Evolutionary conservation across 2,329 filamentous ascomycete genomes (phyloP), one percentile per base, ranked within the genome.

Genomic region (Cadophora sp.): DNA sequence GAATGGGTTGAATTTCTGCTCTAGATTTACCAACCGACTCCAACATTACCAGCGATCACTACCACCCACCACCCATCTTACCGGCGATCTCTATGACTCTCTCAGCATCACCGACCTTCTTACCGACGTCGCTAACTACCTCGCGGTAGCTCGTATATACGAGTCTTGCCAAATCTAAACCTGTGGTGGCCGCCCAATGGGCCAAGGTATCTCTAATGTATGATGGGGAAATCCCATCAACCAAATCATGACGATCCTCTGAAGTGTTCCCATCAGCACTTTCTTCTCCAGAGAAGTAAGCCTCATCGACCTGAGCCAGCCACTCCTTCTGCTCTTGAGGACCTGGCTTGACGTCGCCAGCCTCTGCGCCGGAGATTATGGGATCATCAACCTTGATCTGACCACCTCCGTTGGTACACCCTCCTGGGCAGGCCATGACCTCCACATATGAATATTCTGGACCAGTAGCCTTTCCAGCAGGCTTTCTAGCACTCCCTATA

Each of bases 361-460:
- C 80, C 70, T 81, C 84, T 59, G 83, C 83, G 69, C 84, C 84
- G 51, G 83, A 75, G 11, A 90, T 80, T 14, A 88, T 81, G 7
- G 92, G 88, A 78, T 98, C 96, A 64, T 93, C 92, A 29, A 93
- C 88, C 77, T 97, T 97, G 78, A 99, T 90, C 82, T 99, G 96
- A 0, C 96, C 96, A 46, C 96, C 96, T 1, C 96, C 96, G 75
- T 99, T 99, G 65, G 96, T 99, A 81, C 96, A 99, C 3, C 96
- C 96, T n/a, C 96, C 96, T 0, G 96, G 96, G 79, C 96, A 99
- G 16, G 96, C 96, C 96, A 99, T 99, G 68, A 99, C 96, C 81
- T 99, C 96, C 31, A 98, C 92, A 80, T 97, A 98, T n/a, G 91
- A 87, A 78, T 94, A 94, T 43, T 97, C 93, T 7, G 87, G 80